Evolutionary conservation across 2,329 filamentous ascomycete genomes (phyloP), one percentile per base, ranked within the genome.

Genomic region (Pseudogymnoascus sp.): DNA sequence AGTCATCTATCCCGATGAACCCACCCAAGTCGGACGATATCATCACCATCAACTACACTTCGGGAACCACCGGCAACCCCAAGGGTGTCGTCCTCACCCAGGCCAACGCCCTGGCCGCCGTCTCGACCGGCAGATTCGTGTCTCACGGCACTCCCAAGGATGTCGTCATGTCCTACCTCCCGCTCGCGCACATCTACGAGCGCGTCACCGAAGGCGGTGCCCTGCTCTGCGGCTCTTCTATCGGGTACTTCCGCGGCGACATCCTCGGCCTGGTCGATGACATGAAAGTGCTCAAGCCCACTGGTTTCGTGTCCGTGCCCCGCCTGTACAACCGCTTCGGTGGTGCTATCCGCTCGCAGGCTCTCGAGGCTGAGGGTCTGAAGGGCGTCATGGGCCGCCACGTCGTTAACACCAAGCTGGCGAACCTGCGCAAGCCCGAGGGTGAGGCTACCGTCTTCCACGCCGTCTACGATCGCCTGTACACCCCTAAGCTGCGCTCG

Each of bases 191-290:
- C 74, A 97, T 99, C 70, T 97, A 91, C 75, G 90, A 93, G 67
- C 88, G 95, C 63, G 81, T 97, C 68, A 80, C 87, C 42, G 95
- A 99, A 74, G 89, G 96, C 74, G 80, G 81, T 3, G 84, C 85
- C 12, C 79, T 97, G 14, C 85, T 88, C 70, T 82, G 84, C 61
- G 93, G 91, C 62, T 85, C 84, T 36, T 79, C 85, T 7, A 87
- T 97, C 69, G 95, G 93, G 11, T 99, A 93, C 76, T 99, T 97
- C 83, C 91, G 95, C 69, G 95, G 95, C 62, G 91, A 97, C 72
- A 88, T 97, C 66, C 73, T 89, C 11, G 89, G 90, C 67, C 80
- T 99, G 16, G 87, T 96, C 0, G 95, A 99, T 64, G 95, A 99
- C 72, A 77, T 99, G 77, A 96, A 97, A 79, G 75, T 91, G 40